phyloP scores from a whole-genome alignment of 2,329 filamentous ascomycete species.

The Dactylonectria estremocensis region DNA sequence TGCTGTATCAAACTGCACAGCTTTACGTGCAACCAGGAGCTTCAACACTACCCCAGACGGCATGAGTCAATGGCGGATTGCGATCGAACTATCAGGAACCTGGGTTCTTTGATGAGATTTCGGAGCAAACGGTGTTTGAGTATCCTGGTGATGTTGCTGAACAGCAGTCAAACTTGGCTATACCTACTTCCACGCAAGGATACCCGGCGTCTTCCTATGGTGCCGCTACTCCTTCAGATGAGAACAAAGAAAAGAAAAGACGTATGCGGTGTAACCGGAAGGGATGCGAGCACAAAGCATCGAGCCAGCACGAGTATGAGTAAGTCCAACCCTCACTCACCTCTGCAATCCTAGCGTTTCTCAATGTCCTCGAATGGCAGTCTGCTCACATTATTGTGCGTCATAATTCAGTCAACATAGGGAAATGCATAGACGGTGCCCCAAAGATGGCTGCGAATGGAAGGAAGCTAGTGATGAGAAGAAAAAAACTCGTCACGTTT shows the following conservation, averaged over 20 bases:
- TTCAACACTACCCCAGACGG: background rate
- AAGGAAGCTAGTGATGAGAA: background rate
- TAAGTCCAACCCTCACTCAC: background rate
- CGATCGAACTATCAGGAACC: background rate
- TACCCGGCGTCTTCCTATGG: background rate
- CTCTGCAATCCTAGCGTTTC: background rate
- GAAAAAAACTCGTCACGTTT: slow-evolving; percentile 2
- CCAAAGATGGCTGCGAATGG: background rate
- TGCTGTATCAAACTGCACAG: background rate
- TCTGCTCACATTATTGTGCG: background rate
- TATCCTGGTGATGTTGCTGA: background rate
- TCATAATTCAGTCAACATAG: background rate
- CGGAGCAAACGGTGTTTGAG: slow-evolving; percentile 7
- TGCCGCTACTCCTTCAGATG: background rate
- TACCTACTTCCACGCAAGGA: background rate
- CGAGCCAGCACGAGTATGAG: background rate
- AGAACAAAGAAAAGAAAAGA: background rate
- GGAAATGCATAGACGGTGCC: background rate
- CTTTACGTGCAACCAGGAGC: background rate
- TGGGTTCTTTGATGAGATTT: background rate
- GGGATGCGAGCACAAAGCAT: background rate
- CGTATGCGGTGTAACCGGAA: slow-evolving; percentile 5
- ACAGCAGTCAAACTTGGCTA: background rate
- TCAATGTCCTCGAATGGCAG: too few species aligned
- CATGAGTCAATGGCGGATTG: slow-evolving; percentile 12